Evolutionary conservation across 306 rosid species (phyloP).

Genomic region (Ammopiptanthus mongolicus): DNA sequence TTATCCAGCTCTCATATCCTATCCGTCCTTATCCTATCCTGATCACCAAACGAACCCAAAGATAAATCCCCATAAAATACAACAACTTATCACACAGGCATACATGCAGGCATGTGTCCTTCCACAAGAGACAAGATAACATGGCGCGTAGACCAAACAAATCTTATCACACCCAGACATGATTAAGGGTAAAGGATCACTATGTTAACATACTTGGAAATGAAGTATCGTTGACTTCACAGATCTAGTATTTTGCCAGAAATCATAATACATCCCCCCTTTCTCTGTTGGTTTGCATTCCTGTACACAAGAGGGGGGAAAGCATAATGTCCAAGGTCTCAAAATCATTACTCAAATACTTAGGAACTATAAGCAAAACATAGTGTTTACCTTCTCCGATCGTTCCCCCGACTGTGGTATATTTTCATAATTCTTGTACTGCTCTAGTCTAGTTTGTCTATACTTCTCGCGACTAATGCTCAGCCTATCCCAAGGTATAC

Average conservation of each 20-base stretch:
- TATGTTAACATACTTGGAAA: constrained; percentile 52
- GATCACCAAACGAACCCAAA: too few relatives aligned
- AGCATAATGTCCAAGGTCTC: not conserved
- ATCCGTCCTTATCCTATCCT: too few relatives aligned
- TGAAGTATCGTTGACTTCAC: constrained; percentile 93
- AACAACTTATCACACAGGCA: not conserved
- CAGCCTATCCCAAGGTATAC: constrained; percentile 49
- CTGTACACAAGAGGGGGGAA: constrained; percentile 25
- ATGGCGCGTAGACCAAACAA: constrained; percentile 1
- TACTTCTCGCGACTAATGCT: constrained; percentile 49
- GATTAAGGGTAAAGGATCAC: not conserved
- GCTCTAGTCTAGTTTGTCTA: constrained; percentile 81
- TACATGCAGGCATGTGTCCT: not conserved
- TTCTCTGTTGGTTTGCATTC: constrained; percentile 63
- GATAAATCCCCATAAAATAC: not conserved
- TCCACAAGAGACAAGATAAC: not conserved
- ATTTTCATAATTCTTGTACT: constrained; percentile 87
- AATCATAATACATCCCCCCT: constrained; percentile 62
- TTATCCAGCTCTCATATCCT: too few relatives aligned
- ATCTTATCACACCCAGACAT: not conserved
- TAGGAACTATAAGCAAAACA: not conserved
- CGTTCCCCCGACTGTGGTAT: constrained; percentile 71
- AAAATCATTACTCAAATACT: not conserved
- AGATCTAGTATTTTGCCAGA: constrained; percentile 76
- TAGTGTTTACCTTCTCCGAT: constrained; percentile 59